Base-by-base conservation (phyloP, 2,329 filamentous ascomycete genomes). In the Trichoderma koningii region DNA sequence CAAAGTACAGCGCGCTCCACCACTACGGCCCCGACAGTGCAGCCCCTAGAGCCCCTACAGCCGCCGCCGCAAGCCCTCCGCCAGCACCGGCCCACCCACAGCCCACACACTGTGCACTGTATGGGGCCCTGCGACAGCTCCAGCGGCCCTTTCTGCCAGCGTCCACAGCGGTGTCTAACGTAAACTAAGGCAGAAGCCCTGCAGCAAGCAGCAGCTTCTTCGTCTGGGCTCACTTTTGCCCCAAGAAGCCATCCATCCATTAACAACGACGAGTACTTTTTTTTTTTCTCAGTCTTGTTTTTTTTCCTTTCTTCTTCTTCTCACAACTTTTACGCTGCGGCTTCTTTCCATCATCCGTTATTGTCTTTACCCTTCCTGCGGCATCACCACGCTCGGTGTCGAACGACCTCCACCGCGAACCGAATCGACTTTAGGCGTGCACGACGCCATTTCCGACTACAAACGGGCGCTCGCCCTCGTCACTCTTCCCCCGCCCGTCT, bases 391-490 rank as follows among this genome's bases (percentile, higher is more conserved):
- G 38, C 41, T 51, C 30, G 48, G 38, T 19, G 50, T 51, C 48
- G 42, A 45, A 45, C 42, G 44, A 26, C 28, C 28, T 26, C 55
- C 28, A 53, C 55, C 61, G 47, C 61, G 65, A 60, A 38, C 34
- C 34, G 34, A 38, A 38, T 38, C 61, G 34, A 66, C 41, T n/a
- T 9, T 47, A 64, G 65, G 65, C 65, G 65, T 60, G 44, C 53
- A 55, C 61, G 61, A 66, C 65, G 65, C 65, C 61, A 41, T 64
- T 38, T 38, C 62, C 65, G 61, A 64, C 48, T 50, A 50, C 45
- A 41, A 64, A 52, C 52, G 28, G 45, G 34, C 34, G 21, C 34
- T 38, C 50, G 41, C 30, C 19, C 15, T 55, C 38, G 41, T 41
- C 56, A 23, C 21, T 44, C n/a, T 44, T 50, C 56, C 64, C 59